Base-by-base conservation (phyloP, 169 alveolate genomes). In the Plasmodium inui region DNA sequence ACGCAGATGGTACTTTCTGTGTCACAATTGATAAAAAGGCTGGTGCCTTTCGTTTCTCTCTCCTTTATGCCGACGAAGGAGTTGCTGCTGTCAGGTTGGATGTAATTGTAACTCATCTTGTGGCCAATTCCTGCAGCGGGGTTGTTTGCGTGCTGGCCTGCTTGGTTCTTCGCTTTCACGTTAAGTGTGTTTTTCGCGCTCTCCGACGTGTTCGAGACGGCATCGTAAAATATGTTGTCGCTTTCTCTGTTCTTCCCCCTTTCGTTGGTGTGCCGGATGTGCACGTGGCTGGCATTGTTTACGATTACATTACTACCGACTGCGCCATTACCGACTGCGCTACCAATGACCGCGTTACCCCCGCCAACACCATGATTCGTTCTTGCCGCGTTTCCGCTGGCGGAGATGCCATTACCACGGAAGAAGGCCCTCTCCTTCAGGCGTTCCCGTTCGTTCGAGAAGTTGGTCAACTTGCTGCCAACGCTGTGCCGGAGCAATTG, bases 141-240 rank as follows among this genome's bases (percentile, higher is more conserved):
- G 32, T 14, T 86, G 67, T 57, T 74, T 76, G 12, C 30, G 10
- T 53, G 39, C 5, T 22, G 46, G 39, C 39, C 26, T 0, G 41
- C 53, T 41, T 8, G 28, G 34, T 26, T 73, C 28, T 76, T 86
- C 39, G 10, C 81, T n/a, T 53, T 22, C n/a, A 17, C 67, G 30
- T 53, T 74, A 41, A 71, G 34, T 39, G 30, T 9, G 19, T 71
- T 71, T 4, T 84, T 83, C n/a, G 46, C 26, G 26, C 72, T 88
- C 39, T 79, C 82, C 1, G 83, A 14, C 3, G 61, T 12, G 37
- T 80, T 57, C 0, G 94, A 88, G 50, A 88, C 34, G 53, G 94
- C 94, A 88, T 88, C 94, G 50, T 41, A 88, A 88, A 88, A 88
- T 46, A 88, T 79, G 74, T 88, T 76, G 3, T 88, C 89, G 26